Percentiles rank a stretch among this genome's conserved stretches.
These are phyloP conservation scores for Carex myosuroides DNA, from an alignment of 176 grass and related monocot genomes.

Conservation along the genomic window DNA sequence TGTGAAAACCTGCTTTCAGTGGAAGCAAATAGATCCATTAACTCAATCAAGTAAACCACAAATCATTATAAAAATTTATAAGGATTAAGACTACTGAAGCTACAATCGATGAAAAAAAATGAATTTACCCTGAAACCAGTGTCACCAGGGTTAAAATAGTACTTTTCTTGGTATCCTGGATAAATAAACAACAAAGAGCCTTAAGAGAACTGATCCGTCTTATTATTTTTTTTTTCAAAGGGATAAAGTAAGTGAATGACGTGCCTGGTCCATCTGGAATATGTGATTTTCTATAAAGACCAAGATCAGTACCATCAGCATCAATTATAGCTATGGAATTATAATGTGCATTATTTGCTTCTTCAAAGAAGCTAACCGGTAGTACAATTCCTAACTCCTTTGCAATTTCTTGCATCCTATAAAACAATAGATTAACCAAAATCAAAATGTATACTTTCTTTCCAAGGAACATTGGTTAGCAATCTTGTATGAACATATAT, in stretches of 20 bases:
- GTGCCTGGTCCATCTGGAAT: slow-evolving; percentile 95
- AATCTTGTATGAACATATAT: background rate
- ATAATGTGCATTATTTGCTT: slow-evolving; percentile 95
- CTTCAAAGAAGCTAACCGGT: slow-evolving; percentile 92
- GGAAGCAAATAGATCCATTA: background rate
- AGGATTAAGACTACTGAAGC: background rate
- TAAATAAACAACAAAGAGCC: slow-evolving; percentile 2
- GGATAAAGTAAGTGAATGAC: background rate
- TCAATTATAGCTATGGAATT: slow-evolving; percentile 91
- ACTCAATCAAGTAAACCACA: background rate
- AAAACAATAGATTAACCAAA: slow-evolving; percentile 3
- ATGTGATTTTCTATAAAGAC: slow-evolving; percentile 91
- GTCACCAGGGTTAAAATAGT: slow-evolving; percentile 89
- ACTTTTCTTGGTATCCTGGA: slow-evolving; percentile 95
- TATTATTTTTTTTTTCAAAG: background rate
- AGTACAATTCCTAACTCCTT: slow-evolving; percentile 88
- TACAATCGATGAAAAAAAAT: background rate
- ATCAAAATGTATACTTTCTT: background rate
- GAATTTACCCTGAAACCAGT: slow-evolving; percentile 80
- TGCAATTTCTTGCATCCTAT: slow-evolving; percentile 82
- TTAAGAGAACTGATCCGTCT: background rate
- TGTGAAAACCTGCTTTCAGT: slow-evolving; percentile 57
- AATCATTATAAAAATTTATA: background rate
- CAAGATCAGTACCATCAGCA: slow-evolving; percentile 88
- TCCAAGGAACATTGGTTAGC: background rate